phyloP scores from a whole-genome alignment of 2,329 filamentous ascomycete genomes.

The Myriosclerotinia duriaeana region DNA sequence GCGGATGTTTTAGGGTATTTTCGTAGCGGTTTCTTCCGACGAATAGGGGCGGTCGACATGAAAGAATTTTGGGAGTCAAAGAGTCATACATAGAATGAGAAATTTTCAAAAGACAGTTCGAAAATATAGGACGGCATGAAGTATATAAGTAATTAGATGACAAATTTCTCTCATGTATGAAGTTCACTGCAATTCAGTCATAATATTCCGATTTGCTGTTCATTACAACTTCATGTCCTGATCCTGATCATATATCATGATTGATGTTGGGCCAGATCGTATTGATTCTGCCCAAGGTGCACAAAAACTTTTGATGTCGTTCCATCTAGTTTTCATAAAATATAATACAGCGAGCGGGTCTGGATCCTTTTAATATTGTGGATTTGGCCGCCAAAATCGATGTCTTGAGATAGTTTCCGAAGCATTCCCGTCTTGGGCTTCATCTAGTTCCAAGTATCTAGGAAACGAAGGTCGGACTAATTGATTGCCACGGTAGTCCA shows the following conservation, averaged over 20 bases:
- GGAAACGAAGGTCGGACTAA: not conserved
- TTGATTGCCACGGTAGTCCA: not conserved
- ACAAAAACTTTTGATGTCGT: not conserved
- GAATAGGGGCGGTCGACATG: not conserved
- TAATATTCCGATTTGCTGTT: not conserved
- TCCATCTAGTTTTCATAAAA: not conserved
- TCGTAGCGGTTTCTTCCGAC: slow-evolving; percentile 13
- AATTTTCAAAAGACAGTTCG: not conserved
- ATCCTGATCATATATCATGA: not conserved
- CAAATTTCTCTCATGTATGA: not conserved
- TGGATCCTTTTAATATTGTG: slow-evolving; percentile 26
- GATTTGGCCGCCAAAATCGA: slow-evolving; percentile 30
- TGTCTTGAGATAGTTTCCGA: slow-evolving; percentile 3
- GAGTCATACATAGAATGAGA: not conserved
- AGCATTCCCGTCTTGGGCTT: slow-evolving; percentile 3
- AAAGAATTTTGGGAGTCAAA: slow-evolving; percentile 2
- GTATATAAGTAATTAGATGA: not conserved
- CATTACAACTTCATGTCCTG: not conserved
- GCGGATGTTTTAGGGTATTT: not conserved
- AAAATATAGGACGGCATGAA: not conserved
- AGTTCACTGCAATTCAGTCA: not conserved
- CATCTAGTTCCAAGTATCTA: not conserved
- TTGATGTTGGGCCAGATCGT: not conserved
- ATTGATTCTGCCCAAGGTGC: not conserved
- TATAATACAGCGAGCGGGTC: not conserved